Conservation (phyloP, 495 filamentous ascomycete genomes). For the Neurospora sp. region DNA sequence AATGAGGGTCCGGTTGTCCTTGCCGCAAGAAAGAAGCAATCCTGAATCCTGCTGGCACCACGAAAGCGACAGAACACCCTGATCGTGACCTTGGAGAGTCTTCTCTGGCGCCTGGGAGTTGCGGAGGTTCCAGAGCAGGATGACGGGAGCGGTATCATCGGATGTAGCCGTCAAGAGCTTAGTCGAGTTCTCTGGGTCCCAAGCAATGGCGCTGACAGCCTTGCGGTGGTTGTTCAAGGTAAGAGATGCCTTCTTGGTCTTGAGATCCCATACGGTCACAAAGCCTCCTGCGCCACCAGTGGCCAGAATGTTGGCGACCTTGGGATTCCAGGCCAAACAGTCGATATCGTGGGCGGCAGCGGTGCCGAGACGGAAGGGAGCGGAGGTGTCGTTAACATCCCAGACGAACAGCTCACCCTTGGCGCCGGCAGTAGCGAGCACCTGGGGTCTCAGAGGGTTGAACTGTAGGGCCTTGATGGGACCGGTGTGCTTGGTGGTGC, state of each 20-base stretch:
- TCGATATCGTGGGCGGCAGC: constrained; percentile 87
- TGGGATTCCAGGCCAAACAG: constrained; percentile 96
- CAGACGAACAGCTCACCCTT: constrained; percentile 97
- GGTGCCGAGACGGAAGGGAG: constrained; percentile 80
- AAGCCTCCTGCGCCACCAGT: constrained; percentile 92
- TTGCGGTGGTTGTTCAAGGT: constrained; percentile 94
- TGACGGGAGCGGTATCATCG: constrained; percentile 77
- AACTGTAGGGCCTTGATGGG: constrained; percentile 95
- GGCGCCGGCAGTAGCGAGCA: constrained; percentile 83
- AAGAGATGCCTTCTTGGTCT: constrained; percentile 90
- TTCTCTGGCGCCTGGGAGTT: constrained; percentile 94
- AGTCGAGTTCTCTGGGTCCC: constrained; percentile 91
- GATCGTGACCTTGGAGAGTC: constrained; percentile 78
- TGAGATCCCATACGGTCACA: constrained; percentile 97
- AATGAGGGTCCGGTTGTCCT: constrained; percentile 89
- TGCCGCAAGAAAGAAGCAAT: constrained; percentile 85
- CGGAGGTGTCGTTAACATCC: constrained; percentile 79
- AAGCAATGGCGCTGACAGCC: constrained; percentile 88
- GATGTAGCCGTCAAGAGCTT: constrained; percentile 90
- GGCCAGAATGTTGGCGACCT: constrained; percentile 90
- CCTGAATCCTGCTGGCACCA: constrained; percentile 93
- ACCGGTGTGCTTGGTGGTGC: constrained; percentile 85
- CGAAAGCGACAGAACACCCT: constrained; percentile 85
- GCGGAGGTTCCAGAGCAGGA: constrained; percentile 87
- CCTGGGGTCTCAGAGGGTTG: constrained; percentile 86